phyloP scores from a whole-genome alignment of 768 basidiomycete genomes.

The Trametes maxima region DNA sequence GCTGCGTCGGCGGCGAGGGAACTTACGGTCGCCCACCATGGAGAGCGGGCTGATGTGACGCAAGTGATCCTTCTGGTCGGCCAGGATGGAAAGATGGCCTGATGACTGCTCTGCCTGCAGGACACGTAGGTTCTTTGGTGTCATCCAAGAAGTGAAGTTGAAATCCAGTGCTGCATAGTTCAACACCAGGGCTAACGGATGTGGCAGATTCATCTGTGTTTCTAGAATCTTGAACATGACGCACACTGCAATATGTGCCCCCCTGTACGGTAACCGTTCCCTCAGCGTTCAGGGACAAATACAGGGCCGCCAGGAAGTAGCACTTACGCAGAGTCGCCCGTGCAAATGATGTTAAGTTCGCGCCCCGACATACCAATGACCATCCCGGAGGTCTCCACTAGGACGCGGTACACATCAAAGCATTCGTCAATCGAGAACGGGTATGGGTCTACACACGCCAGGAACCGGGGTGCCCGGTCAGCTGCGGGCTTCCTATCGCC shows the following conservation, averaged over 20 bases:
- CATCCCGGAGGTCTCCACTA: constrained; percentile 78
- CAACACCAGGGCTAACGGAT: constrained; percentile 81
- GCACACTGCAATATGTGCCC: constrained; percentile 84
- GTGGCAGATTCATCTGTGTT: constrained; percentile 54
- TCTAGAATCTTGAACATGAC: constrained; percentile 88
- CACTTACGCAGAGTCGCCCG: constrained; percentile 97
- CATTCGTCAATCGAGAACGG: constrained; percentile 96
- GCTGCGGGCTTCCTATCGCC: not conserved
- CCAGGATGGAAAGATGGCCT: constrained; percentile 74
- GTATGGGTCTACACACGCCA: constrained; percentile 73
- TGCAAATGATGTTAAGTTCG: constrained; percentile 73
- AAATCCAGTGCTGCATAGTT: constrained; percentile 95
- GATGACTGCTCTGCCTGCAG: constrained; percentile 88
- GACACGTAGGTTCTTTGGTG: constrained; percentile 77
- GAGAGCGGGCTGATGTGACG: constrained; percentile 88
- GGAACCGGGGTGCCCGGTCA: constrained; percentile 13
- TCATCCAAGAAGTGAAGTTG: constrained; percentile 99
- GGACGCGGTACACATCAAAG: constrained; percentile 83
- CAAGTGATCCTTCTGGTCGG: constrained; percentile 78
- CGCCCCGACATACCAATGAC: constrained; percentile 89
- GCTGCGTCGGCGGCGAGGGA: constrained; percentile 35
- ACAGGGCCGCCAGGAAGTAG: not conserved
- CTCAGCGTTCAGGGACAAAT: constrained; percentile 1
- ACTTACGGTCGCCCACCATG: constrained; percentile 73
- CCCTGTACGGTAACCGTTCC: constrained; percentile 48